Conservation (phyloP, 805 yeast species). For the Hanseniaspora pseudoguilliermondii region DNA sequence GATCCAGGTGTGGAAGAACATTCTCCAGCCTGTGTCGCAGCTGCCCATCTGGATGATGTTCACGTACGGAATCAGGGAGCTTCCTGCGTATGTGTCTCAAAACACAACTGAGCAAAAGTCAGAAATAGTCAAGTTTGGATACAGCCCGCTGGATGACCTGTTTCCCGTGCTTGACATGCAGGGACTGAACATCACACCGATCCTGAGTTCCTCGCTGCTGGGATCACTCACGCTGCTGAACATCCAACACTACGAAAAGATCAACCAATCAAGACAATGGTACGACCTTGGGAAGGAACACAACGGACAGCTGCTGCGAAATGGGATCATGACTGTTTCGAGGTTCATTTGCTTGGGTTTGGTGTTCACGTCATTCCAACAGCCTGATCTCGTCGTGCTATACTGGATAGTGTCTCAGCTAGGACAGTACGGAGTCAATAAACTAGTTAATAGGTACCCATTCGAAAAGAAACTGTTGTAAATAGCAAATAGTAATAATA, state of each 20-base stretch:
- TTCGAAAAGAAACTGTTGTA: constrained; percentile 16
- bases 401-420: constrained; percentile 84
- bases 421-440: constrained; percentile 65
- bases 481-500: too few species aligned
- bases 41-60: constrained; percentile 77
- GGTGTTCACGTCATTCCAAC: constrained; percentile 75
- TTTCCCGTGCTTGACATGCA: constrained; percentile 3
- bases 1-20: constrained; percentile 72
- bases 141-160: constrained; percentile 40
- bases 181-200: constrained; percentile 31
- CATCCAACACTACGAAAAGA: constrained; percentile 66
- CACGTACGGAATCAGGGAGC: constrained; percentile 38
- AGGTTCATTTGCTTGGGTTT: constrained; percentile 65
- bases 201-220: constrained; percentile 58
- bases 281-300: constrained; percentile 20
- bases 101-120: not conserved
- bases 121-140: constrained; percentile 10
- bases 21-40: constrained; percentile 64
- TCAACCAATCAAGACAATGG: constrained; percentile 33
- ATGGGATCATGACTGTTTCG: constrained; percentile 52
- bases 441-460: constrained; percentile 56
- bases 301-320: constrained; percentile 21
- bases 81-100: constrained; percentile 10
- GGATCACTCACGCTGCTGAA: constrained; percentile 65
- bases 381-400: constrained; percentile 68